A percentile compares a stretch with the other conserved stretches of the same genome.
Evolutionary conservation across 2,329 filamentous ascomycete species (phyloP).

Genomic region (Colletotrichum cuscutae): DNA sequence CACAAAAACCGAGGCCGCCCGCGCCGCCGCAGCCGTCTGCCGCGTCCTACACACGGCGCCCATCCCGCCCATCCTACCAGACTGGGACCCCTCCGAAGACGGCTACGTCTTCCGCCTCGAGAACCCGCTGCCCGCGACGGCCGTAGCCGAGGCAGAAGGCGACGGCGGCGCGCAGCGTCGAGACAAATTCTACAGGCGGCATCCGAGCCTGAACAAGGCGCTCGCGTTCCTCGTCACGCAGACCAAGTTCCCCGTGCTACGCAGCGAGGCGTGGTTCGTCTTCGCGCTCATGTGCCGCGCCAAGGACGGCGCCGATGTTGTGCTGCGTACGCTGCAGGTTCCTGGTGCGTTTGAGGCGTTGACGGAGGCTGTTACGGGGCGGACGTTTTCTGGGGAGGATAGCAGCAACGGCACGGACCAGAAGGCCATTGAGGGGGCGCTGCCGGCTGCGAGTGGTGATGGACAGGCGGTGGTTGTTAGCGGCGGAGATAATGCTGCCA

Average conservation of each 20-base stretch:
- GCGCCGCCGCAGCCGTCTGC: conserved; percentile 63
- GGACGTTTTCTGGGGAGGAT: conserved; percentile 39
- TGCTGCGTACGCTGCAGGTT: conserved; percentile 54
- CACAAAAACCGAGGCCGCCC: conserved; percentile 68
- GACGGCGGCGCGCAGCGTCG: conserved; percentile 38
- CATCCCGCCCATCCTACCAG: conserved; percentile 44
- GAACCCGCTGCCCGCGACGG: conserved; percentile 22
- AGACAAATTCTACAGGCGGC: conserved; percentile 56
- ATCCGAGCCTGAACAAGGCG: conserved; percentile 52
- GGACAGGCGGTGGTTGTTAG: neutral
- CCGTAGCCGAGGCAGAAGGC: conserved; percentile 15
- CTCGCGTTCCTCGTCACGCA: conserved; percentile 66
- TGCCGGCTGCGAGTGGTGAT: neutral
- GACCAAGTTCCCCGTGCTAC: conserved; percentile 66
- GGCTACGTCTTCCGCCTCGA: conserved; percentile 36
- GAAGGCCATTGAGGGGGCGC: neutral
- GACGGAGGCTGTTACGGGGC: conserved; percentile 60
- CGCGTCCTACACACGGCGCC: conserved; percentile 62
- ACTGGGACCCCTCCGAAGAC: conserved; percentile 46
- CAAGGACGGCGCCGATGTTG: conserved; percentile 57
- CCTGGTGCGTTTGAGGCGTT: conserved; percentile 55
- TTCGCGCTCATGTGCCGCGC: conserved; percentile 69
- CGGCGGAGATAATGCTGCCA: conserved; percentile 26
- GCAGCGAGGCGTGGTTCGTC: conserved; percentile 71
- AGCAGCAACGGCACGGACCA: neutral